Conservation (phyloP, 805 yeast genomes). For the Cyberlindnera nakhonratchasimensis region DNA sequence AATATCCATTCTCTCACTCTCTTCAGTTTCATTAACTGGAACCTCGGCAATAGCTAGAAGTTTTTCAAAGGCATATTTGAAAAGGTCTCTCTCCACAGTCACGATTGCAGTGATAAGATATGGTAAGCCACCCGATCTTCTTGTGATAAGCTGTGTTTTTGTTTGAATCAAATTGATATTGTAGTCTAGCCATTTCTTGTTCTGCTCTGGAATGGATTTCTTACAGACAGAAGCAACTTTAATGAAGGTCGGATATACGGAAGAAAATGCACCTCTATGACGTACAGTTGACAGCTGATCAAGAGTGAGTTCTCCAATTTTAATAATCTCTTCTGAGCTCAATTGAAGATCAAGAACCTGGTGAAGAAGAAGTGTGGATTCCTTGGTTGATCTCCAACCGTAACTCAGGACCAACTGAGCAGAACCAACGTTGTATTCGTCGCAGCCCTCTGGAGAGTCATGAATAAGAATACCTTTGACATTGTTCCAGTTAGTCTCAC, state of each 20-base stretch:
- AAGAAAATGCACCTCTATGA: constrained; percentile 90
- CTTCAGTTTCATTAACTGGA: constrained; percentile 45
- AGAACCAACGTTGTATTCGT: constrained; percentile 39
- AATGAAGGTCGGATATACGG: constrained; percentile 79
- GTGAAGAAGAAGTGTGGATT: constrained; percentile 56
- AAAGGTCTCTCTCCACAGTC: constrained; percentile 38
- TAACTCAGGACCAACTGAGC: constrained; percentile 56
- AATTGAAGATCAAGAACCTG: constrained; percentile 35
- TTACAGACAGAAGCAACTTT: constrained; percentile 59
- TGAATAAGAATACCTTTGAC: constrained; percentile 49
- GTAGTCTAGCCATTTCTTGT: constrained; percentile 56
- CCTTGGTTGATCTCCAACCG: constrained; percentile 83
- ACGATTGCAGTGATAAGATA: constrained; percentile 70
- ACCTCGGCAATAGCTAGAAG: constrained; percentile 52
- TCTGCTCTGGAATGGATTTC: constrained; percentile 35
- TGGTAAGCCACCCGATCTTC: constrained; percentile 94
- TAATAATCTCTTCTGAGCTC: constrained; percentile 24
- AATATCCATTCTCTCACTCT: constrained; percentile 57
- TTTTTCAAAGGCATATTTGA: constrained; percentile 47
- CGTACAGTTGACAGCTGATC: constrained; percentile 69
- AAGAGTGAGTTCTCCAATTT: constrained; percentile 52
- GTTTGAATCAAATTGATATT: constrained; percentile 50
- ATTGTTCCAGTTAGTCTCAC: constrained; percentile 32
- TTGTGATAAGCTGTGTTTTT: constrained; percentile 67
- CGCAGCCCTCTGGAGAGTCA: constrained; percentile 69